Base-by-base conservation (phyloP, 257 asterid species). In the Asclepias syriaca region DNA sequence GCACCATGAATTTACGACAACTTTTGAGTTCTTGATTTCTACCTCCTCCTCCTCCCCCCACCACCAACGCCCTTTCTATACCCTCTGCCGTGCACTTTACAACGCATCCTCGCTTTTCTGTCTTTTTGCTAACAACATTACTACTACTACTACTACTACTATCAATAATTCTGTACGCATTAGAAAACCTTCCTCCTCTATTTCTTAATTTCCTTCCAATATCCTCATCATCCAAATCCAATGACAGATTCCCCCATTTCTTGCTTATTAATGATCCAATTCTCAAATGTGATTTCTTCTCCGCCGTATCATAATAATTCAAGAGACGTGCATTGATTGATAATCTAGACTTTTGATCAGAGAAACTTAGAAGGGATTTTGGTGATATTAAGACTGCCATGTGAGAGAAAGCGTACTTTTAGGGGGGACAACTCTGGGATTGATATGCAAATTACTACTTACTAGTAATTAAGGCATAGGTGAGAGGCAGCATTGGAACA, bases 21-120 rank as follows among this genome's bases (percentile, higher is more conserved):
- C 81, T 79, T n/a, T 80, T 78, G 27, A 54, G 71, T 58, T 85
- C 89, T 49, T 72, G 71, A n/a, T 74, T 77, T 66, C 84, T 78
- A 74, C 86, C 60, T 72, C 70, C 39, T 34, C 34, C 34, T 29
- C 39, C 39, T 34, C 39, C 39, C 6, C 39, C 77, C 74, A 48
- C 66, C 55, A 89, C 61, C 86, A 84, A 54, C 53, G 86, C 86
- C 80, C 90, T 80, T 69, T 84, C 95, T 9, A 91, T 73, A 65
- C 96, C 94, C 85, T 92, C 97, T 65, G 96, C 96, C 77, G 89
- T 68, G 75, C 91, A 84, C 86, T 82, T 85, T 78, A 84, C 88
- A 49, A 57, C 45, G 32, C 78, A n/a, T 59, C 78, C 81, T 48
- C 78, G 40, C 65, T 60, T 76, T 13, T 57, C 46, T 11, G 21